These are phyloP conservation scores for Maudiozyma saulgeensis DNA, from an alignment of 805 yeast genomes.

Conservation along the genomic window DNA sequence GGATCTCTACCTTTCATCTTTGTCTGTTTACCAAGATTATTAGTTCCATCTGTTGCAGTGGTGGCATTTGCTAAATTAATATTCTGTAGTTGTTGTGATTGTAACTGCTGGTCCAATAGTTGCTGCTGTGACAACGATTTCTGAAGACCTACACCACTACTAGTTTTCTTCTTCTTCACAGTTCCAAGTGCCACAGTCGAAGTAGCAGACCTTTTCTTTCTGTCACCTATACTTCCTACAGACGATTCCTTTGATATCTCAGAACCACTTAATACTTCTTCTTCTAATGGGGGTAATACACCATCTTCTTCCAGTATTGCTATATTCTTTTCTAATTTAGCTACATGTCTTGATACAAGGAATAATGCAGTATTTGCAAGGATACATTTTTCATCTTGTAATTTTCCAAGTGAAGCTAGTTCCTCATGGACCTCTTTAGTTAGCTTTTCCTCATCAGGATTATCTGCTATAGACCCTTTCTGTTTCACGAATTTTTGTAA, in stretches of 20 bases:
- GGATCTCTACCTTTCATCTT: background rate
- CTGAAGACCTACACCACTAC: background rate
- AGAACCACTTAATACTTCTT: constrained; percentile 26
- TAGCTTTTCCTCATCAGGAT: constrained; percentile 69
- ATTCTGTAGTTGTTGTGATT: too few relatives aligned
- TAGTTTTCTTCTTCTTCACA: constrained; percentile 17
- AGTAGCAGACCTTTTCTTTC: constrained; percentile 14
- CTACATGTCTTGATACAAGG: constrained; percentile 64
- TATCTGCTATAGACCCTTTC: constrained; percentile 70
- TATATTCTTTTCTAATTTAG: constrained; percentile 64
- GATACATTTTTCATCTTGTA: constrained; percentile 71
- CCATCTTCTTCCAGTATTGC: constrained; percentile 72
- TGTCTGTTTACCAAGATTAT: background rate
- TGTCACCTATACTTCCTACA: constrained; percentile 14
- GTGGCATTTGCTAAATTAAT: too few relatives aligned
- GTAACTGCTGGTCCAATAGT: too few relatives aligned
- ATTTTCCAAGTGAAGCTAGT: constrained; percentile 43
- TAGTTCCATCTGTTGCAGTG: background rate
- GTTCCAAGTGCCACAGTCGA: constrained; percentile 9
- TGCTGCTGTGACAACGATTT: background rate
- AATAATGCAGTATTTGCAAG: constrained; percentile 79
- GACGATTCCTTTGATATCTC: constrained; percentile 27
- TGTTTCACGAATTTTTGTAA: constrained; percentile 74
- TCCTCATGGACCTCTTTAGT: constrained; percentile 61
- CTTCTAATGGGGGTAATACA: constrained; percentile 50